Percentiles rank a stretch among this genome's conserved stretches.
Evolutionary conservation across 2,329 filamentous ascomycete species (phyloP).

Genomic region (Knufia petricola): DNA sequence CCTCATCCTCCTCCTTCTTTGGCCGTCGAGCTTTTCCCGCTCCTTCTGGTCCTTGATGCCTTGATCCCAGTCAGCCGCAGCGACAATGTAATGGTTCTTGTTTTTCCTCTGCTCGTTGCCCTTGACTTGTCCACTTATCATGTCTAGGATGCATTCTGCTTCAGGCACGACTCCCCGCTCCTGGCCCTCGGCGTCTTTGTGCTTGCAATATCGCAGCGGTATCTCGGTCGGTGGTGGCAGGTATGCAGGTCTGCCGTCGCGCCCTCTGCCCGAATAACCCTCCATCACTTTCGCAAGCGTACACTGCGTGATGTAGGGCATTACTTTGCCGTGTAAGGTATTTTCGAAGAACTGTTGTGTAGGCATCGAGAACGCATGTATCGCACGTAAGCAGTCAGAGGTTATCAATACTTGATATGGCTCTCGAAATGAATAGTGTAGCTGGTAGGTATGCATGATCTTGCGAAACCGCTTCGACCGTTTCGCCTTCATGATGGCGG

Average conservation of each 20-base stretch:
- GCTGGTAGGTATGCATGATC: constrained; percentile 84
- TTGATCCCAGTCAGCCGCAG: constrained; percentile 32
- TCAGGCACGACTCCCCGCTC: constrained; percentile 20
- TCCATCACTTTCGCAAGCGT: constrained; percentile 36
- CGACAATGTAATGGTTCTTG: constrained; percentile 40
- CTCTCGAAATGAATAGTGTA: constrained; percentile 82
- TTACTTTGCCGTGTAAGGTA: constrained; percentile 78
- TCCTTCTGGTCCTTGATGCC: constrained; percentile 14
- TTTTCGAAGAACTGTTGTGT: constrained; percentile 65
- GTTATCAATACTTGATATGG: constrained; percentile 91
- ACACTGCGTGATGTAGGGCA: constrained; percentile 73
- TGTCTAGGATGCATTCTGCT: constrained; percentile 35
- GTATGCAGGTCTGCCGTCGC: constrained; percentile 32
- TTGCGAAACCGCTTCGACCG: constrained; percentile 69
- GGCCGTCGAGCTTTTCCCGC: constrained; percentile 15
- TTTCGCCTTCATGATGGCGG: constrained; percentile 55
- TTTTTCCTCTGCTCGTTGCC: constrained; percentile 33
- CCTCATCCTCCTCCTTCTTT: constrained; percentile 25
- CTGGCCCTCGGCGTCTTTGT: constrained; percentile 34
- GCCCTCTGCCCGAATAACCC: constrained; percentile 10
- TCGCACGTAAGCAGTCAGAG: constrained; percentile 72
- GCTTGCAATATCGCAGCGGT: constrained; percentile 39
- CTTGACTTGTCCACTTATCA: constrained; percentile 26
- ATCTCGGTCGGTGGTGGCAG: constrained; percentile 37
- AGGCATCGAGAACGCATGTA: constrained; percentile 80